Evolutionary conservation across 169 alveolate species (phyloP).

Genomic region (Cryptosporidium sp.): DNA sequence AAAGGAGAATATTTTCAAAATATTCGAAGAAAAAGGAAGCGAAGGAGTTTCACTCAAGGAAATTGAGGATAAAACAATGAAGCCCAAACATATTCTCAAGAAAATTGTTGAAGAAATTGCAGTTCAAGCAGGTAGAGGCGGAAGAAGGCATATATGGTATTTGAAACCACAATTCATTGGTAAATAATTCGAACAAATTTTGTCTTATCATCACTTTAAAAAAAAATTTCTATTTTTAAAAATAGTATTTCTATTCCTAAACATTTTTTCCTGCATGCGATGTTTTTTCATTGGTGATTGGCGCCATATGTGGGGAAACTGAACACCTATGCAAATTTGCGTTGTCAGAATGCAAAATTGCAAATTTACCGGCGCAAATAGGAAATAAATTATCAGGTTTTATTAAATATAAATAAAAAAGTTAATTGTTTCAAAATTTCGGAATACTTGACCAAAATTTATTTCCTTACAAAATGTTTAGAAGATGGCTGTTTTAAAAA

Average conservation of each 20-base stretch:
- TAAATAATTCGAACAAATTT: conserved; percentile 3
- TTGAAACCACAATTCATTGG: conserved; percentile 43
- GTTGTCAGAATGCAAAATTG: conserved; percentile 1
- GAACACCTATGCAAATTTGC: conserved; percentile 11
- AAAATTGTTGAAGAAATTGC: conserved; percentile 72
- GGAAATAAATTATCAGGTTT: neutral
- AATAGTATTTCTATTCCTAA: neutral
- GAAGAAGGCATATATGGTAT: conserved; percentile 68
- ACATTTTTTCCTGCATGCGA: neutral
- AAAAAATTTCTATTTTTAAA: neutral
- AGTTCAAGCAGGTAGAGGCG: conserved; percentile 70
- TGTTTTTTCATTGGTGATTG: neutral
- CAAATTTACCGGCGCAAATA: neutral
- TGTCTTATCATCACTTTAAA: neutral
- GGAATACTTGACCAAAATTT: neutral
- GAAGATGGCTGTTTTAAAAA: neutral
- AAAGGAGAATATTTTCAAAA: conserved; percentile 62
- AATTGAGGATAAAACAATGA: conserved; percentile 60
- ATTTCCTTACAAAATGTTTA: neutral
- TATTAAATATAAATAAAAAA: too few relatives aligned
- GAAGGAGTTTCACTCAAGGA: conserved; percentile 70
- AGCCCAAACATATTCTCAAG: conserved; percentile 61
- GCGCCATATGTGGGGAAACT: neutral
- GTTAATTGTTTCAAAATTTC: neutral
- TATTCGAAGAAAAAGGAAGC: conserved; percentile 68